Conservation (phyloP, 2,329 filamentous ascomycete species). For the Fusarium ramigenum region DNA sequence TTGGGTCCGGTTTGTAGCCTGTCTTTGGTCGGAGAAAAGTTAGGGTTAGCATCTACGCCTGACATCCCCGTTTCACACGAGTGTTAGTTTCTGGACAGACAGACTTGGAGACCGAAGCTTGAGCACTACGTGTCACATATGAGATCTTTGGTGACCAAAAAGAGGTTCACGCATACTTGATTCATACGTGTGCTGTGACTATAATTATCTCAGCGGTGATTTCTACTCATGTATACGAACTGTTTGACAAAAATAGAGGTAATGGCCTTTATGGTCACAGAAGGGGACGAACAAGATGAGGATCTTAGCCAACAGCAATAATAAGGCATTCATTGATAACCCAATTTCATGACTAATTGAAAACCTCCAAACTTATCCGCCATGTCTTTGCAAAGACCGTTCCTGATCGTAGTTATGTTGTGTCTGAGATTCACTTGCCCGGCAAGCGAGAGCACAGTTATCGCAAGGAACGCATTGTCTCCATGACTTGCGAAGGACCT, state of each 20-base stretch:
- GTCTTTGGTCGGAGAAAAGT: slow-evolving; percentile 6
- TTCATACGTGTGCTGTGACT: background rate
- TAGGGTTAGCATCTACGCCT: slow-evolving; percentile 1
- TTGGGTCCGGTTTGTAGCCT: background rate
- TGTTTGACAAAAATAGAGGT: background rate
- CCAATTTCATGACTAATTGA: background rate
- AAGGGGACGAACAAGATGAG: background rate
- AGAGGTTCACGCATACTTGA: slow-evolving; percentile 9
- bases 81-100: background rate
- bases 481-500: slow-evolving; percentile 70
- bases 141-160: slow-evolving; percentile 4
- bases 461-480: slow-evolving; percentile 64
- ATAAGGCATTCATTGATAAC: background rate
- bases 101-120: background rate
- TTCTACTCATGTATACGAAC: slow-evolving; percentile 17
- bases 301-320: background rate
- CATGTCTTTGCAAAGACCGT: background rate
- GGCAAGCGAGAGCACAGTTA: slow-evolving; percentile 49
- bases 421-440: slow-evolving; percentile 9
- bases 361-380: background rate
- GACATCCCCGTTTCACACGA: slow-evolving; percentile 24
- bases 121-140: slow-evolving; percentile 11
- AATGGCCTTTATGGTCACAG: background rate
- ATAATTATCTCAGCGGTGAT: background rate
- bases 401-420: background rate